These are phyloP conservation scores for Stephania yunnanensis DNA, from an alignment of 164 flowering plant species.

Conservation along the genomic window DNA sequence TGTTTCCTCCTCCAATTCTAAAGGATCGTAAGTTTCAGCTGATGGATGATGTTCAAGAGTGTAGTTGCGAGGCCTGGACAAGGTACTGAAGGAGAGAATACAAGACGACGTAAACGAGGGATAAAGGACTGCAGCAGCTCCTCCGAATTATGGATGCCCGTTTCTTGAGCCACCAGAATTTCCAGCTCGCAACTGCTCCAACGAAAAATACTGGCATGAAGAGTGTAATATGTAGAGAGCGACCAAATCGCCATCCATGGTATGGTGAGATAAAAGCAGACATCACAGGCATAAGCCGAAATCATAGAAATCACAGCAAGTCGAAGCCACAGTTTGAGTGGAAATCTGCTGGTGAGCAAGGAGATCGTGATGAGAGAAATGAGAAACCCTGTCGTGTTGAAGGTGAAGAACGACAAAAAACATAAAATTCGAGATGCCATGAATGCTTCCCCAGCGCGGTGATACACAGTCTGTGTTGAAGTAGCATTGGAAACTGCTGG, in stretches of 20 bases:
- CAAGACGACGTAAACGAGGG: too few species aligned
- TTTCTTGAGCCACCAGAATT: background rate
- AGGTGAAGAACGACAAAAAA: background rate
- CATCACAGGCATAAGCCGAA: background rate
- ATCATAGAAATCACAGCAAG: background rate
- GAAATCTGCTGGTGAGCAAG: conserved; percentile 8
- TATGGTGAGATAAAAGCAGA: background rate
- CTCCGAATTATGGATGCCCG: background rate
- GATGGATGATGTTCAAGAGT: too few species aligned
- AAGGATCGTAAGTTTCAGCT: too few species aligned
- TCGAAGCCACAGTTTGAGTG: conserved; percentile 7
- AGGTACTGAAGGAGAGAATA: too few species aligned
- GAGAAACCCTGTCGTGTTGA: background rate
- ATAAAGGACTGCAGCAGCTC: background rate
- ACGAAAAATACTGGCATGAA: background rate
- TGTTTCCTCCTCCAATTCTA: too few species aligned
- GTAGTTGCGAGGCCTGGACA: too few species aligned
- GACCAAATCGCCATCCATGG: background rate
- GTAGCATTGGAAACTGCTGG: too few species aligned
- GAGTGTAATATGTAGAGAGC: background rate
- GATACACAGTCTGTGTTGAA: too few species aligned
- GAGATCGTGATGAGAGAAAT: conserved; percentile 11
- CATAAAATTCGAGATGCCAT: background rate
- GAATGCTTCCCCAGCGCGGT: background rate
- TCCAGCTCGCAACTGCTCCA: background rate